Evolutionary conservation across 306 rosid species (phyloP), one percentile per base, ranked within the genome.

Genomic region (Benincasa hispida): DNA sequence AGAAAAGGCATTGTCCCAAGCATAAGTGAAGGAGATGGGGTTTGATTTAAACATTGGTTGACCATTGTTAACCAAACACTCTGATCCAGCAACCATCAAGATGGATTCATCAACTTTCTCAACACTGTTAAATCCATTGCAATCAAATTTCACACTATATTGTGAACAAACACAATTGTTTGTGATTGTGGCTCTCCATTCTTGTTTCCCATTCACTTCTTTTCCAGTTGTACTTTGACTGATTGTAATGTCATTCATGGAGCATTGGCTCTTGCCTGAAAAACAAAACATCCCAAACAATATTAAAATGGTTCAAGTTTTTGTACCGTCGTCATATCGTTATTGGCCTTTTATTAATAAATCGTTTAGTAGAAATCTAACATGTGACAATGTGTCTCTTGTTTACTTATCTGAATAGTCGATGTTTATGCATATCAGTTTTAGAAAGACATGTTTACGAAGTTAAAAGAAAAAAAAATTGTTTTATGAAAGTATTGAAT

Each of bases 131-230:
- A 60, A 60, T 5, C 66, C 66, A 60, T 60, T 28, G 37, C 66
- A 60, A 54, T 30, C 37, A 9, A 76, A 76, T 56, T 34, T 76
- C 80, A 81, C 57, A 10, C 53, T 50, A n/a, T 3, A 62, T 35
- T 68, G 84, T 10, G 62, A 28, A 61, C 84, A 81, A 17, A 51
- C 13, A 61, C 84, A 81, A 4, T 50, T 60, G 28, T 76, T 81
- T 13, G 27, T 35, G 25, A 81, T 35, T 10, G 62, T 74, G 5
- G 78, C 65, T 32, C 35, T 74, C 65, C 65, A 74, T 39, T 54
- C 30, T 34, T 17, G 12, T 34, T 74, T 54, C 55, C 66, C 78
- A 17, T 55, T 15, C 19, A 74, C 35, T 55, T 74, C 48, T 15
- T 5, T 15, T 19, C 78, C 78, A 3, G 66, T 74, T n/a, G 47